Percentiles rank a stretch among this genome's conserved stretches.
Conservation (phyloP, 2,329 filamentous ascomycete genomes). For the Paracorniculantispora psalliotae region DNA sequence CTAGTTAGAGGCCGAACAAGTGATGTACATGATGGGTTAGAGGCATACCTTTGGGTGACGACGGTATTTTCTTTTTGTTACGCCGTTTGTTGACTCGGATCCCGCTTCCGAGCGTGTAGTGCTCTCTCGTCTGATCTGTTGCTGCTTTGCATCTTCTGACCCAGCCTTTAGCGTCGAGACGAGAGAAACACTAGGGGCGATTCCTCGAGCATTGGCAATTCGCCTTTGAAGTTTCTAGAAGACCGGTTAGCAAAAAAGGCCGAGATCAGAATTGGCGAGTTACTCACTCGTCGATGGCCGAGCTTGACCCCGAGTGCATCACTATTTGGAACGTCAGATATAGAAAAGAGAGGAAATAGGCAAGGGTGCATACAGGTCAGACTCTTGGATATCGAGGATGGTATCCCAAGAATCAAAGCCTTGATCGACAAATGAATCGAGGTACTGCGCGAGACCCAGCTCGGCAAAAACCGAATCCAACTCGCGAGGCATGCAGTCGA, state of each 20-base stretch:
- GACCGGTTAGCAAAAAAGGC: slow-evolving; percentile 13
- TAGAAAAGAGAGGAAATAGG: neutral
- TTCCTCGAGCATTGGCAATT: slow-evolving; percentile 68
- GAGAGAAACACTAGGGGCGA: slow-evolving; percentile 51
- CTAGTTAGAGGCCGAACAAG: neutral
- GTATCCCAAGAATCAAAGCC: slow-evolving; percentile 84
- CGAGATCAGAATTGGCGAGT: slow-evolving; percentile 8
- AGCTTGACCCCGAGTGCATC: slow-evolving; percentile 73
- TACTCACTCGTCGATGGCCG: slow-evolving; percentile 69
- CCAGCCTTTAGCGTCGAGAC: slow-evolving; percentile 41
- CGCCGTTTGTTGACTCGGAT: slow-evolving; percentile 35
- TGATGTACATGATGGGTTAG: neutral
- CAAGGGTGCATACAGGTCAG: slow-evolving; percentile 60
- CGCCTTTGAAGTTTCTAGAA: slow-evolving; percentile 75
- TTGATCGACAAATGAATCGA: slow-evolving; percentile 66
- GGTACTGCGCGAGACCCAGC: slow-evolving; percentile 74
- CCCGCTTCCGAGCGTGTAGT: slow-evolving; percentile 41
- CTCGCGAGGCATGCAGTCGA: slow-evolving; percentile 46
- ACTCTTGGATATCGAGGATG: slow-evolving; percentile 77
- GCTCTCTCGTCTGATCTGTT: slow-evolving; percentile 49
- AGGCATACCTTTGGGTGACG: slow-evolving; percentile 66
- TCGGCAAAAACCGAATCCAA: slow-evolving; percentile 64
- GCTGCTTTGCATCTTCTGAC: slow-evolving; percentile 47
- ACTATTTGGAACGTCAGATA: slow-evolving; percentile 35
- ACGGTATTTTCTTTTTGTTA: slow-evolving; percentile 68